These are phyloP conservation scores for Arthroderma sp. DNA, from an alignment of 2,329 filamentous ascomycete genomes.

Conservation along the genomic window DNA sequence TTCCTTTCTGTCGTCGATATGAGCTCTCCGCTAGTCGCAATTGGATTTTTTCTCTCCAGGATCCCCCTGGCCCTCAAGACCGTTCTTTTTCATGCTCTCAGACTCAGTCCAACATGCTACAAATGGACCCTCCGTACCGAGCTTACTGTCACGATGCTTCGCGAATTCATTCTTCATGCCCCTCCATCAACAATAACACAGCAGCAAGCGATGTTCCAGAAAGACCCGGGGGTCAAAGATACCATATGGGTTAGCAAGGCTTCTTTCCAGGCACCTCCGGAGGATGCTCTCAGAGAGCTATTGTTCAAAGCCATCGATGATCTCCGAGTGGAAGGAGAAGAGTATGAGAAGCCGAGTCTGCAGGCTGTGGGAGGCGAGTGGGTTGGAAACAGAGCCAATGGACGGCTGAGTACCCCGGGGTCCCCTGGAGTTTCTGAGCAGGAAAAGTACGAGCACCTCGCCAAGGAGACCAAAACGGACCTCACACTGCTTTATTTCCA, in stretches of 20 bases:
- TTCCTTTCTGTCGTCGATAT: background rate
- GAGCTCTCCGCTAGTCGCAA: background rate
- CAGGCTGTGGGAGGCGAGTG: slow-evolving; percentile 14
- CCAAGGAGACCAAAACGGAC: slow-evolving; percentile 11
- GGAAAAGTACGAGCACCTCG: slow-evolving; percentile 15
- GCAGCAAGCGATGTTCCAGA: slow-evolving; percentile 44
- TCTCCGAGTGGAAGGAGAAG: slow-evolving; percentile 13
- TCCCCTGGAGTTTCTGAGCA: slow-evolving; percentile 11
- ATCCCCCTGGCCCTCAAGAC: background rate
- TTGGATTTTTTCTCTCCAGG: background rate
- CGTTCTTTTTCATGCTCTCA: slow-evolving; percentile 29
- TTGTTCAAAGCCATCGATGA: slow-evolving; percentile 12
- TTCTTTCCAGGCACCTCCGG: slow-evolving; percentile 42
- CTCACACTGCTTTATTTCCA: slow-evolving; percentile 19
- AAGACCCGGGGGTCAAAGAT: slow-evolving; percentile 53
- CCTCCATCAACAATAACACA: slow-evolving; percentile 37
- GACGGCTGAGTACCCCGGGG: slow-evolving; percentile 8
- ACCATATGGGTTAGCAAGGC: slow-evolving; percentile 61
- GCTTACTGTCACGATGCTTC: slow-evolving; percentile 51
- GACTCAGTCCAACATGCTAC: slow-evolving; percentile 49
- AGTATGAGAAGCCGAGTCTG: slow-evolving; percentile 11
- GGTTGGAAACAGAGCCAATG: slow-evolving; percentile 12
- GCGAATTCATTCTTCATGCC: slow-evolving; percentile 40
- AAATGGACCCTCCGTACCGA: slow-evolving; percentile 62
- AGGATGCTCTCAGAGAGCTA: slow-evolving; percentile 17